Percentiles rank a stretch among this genome's conserved stretches.
Conservation (phyloP, 2,329 filamentous ascomycete species). For the Coniochaeta prunicola region DNA sequence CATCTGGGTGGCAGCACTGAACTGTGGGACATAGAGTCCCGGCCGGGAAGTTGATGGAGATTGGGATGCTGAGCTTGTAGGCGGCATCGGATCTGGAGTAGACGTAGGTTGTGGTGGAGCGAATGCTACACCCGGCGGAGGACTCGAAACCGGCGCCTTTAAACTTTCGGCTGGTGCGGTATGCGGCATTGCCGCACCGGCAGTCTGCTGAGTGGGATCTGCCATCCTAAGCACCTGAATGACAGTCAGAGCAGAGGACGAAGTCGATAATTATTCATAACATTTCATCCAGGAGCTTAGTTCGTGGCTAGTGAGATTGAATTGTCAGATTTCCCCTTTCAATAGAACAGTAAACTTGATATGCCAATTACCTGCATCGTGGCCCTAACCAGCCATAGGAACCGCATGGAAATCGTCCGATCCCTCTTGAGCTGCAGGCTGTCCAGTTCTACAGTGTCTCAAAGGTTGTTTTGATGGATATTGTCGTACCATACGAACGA, state of each 20-base stretch:
- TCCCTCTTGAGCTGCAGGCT: background rate
- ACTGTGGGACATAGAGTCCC: conserved; percentile 18
- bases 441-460: background rate
- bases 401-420: background rate
- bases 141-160: background rate
- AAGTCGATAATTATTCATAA: background rate
- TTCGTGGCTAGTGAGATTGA: background rate
- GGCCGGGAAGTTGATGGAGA: conserved; percentile 7
- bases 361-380: background rate
- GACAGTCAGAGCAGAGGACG: background rate
- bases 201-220: background rate
- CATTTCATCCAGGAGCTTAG: background rate
- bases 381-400: background rate
- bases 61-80: background rate
- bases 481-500: background rate
- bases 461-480: background rate
- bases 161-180: background rate
- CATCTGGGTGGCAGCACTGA: conserved; percentile 29
- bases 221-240: background rate
- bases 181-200: background rate
- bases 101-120: background rate
- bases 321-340: background rate
- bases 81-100: background rate
- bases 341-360: no score
- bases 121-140: background rate